Percentiles rank a stretch among this genome's conserved stretches.
These are phyloP conservation scores for Yarrowia sp. DNA, from an alignment of 805 yeast genomes.

Conservation along the genomic window DNA sequence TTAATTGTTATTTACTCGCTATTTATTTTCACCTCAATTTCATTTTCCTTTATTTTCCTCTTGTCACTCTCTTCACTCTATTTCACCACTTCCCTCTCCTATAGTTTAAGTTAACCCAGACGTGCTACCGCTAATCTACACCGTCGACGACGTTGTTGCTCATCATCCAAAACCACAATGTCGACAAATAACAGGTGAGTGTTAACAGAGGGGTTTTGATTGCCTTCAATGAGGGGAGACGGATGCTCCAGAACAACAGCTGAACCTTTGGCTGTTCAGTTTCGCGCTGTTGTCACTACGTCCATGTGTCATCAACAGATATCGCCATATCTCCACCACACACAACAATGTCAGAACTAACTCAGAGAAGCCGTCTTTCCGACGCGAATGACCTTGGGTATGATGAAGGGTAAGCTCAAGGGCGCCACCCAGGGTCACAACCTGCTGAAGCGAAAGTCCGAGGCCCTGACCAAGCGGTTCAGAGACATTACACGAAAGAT, in stretches of 20 bases:
- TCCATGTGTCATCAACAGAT: neutral
- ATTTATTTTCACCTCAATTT: no score
- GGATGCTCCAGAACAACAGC: no score
- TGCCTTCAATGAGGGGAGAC: no score
- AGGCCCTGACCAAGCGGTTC: slow-evolving; percentile 94
- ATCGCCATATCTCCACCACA: neutral
- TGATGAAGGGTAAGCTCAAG: slow-evolving; percentile 93
- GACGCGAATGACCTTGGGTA: slow-evolving; percentile 94
- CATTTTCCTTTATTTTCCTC: neutral
- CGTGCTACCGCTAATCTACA: slow-evolving; percentile 36
- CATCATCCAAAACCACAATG: slow-evolving; percentile 21
- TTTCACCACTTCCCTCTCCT: neutral
- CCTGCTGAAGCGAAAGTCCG: slow-evolving; percentile 90
- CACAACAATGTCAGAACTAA: neutral
- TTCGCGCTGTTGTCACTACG: neutral
- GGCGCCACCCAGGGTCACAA: slow-evolving; percentile 98
- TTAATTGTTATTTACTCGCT: neutral
- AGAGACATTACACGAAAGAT: slow-evolving; percentile 94
- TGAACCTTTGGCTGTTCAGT: no score
- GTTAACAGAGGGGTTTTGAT: neutral
- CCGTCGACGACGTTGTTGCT: slow-evolving; percentile 37
- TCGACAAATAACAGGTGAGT: slow-evolving; percentile 38
- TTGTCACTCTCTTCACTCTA: neutral
- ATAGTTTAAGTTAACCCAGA: slow-evolving; percentile 29
- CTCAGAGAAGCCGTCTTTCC: slow-evolving; percentile 93